Evolutionary conservation across 2,329 filamentous ascomycete species (phyloP), one percentile per base, ranked within the genome.

Genomic region (Exophiala sp.): DNA sequence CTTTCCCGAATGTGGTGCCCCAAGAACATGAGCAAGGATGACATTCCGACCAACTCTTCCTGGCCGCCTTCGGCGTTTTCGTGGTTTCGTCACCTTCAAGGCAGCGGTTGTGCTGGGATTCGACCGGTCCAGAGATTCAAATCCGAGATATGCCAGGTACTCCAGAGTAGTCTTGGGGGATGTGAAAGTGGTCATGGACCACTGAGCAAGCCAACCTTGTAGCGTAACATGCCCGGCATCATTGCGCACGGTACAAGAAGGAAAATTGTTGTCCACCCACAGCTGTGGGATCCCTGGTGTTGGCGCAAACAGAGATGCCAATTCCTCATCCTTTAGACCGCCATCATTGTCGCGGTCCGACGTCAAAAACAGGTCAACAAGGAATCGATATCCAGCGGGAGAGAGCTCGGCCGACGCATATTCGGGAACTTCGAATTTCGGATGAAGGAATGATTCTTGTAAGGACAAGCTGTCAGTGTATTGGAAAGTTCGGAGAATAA

Each of bases 101-200:
- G 93, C 93, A 1, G 84, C 81, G 0, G 88, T 88, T 1, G 87
- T 88, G 0, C 83, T 82, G 32, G 85, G 83, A 50, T 85, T 85
- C n/a, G 79, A 74, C 49, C 73, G 70, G 60, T 85, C 86, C 1
- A 81, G 74, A 2, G 87, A 83, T 65, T 97, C 93, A 63, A 96
- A 98, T 1, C 93, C 93, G 1, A 98, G 82, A 65, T 96, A 96
- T 2, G 93, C 93, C 2, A 98, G 81, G 66, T 98, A 98, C 61
- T 94, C 90, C 2, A 98, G 77, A 0, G 93, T 97, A 0, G 88
- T 96, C 65, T 93, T 94, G 10, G 93, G 91, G 49, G 94, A 90
- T 53, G 94, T 82, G 62, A 97, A 98, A 0, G 93, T 98, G 0
- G 93, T 98, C 93, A 98, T 98, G 66, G 90, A 96, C 93, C 93